A percentile compares a stretch with the other conserved stretches of the same genome.
These are phyloP conservation scores for Lactarius hengduanensis DNA, from an alignment of 768 basidiomycete species.

Conservation along the genomic window DNA sequence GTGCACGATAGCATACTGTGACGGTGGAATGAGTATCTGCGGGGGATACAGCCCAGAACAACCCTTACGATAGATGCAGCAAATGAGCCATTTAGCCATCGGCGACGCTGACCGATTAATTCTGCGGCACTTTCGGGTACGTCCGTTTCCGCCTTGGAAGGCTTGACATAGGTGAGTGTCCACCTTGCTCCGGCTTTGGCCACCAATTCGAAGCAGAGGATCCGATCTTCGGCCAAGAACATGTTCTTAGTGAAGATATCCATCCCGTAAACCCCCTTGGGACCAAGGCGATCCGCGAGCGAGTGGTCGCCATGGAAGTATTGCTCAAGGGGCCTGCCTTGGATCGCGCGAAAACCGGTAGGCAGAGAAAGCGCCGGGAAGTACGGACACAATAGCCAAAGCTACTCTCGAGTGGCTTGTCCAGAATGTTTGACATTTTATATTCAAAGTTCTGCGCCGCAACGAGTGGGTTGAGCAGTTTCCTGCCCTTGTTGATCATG, in stretches of 20 bases:
- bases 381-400: constrained; percentile 93
- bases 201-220: constrained; percentile 94
- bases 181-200: constrained; percentile 86
- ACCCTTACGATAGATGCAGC: constrained; percentile 83
- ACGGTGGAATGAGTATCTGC: constrained; percentile 16
- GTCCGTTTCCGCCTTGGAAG: constrained; percentile 93
- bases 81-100: constrained; percentile 97
- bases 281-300: constrained; percentile 86
- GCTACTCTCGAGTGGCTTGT: constrained; percentile 92
- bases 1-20: constrained; percentile 86
- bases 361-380: constrained; percentile 96
- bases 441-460: constrained; percentile 98
- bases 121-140: constrained; percentile 93
- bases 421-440: constrained; percentile 97
- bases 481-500: constrained; percentile 91
- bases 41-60: neutral
- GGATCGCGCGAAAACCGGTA: constrained; percentile 91
- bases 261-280: constrained; percentile 96
- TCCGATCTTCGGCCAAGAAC: constrained; percentile 92
- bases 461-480: constrained; percentile 87
- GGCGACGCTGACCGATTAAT: constrained; percentile 90
- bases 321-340: constrained; percentile 82
- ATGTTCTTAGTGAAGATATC: constrained; percentile 96
- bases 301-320: constrained; percentile 89
- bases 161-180: constrained; percentile 92